Evolutionary conservation across 2,329 filamentous ascomycete species (phyloP), one percentile per base, ranked within the genome.

Genomic region (Hypomyces rosellus): DNA sequence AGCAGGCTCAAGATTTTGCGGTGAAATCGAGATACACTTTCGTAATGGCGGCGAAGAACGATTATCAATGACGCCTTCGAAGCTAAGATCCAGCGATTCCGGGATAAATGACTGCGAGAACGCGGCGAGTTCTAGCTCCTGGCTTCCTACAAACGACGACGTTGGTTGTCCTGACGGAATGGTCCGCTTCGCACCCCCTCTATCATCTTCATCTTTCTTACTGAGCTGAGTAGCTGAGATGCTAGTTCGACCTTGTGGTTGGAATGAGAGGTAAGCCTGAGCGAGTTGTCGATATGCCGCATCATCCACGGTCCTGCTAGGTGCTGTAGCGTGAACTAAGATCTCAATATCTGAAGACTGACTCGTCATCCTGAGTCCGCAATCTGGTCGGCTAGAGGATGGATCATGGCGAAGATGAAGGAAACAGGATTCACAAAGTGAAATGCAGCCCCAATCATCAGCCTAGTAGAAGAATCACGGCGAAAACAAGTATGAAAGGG

Each of bases 311-410:
- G 69, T 65, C 37, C 63, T 71, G 57, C 75, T 74, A 6, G 77
- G 75, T 30, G 78, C 79, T 11, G 74, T 63, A 49, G 79, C 71
- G 60, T 82, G 79, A 46, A 81, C 72, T 41, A 82, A 68, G 41
- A 82, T 77, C 64, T 82, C 78, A 46, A 72, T 67, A 52, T 74
- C 65, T 15, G 52, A 40, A 20, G 53, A 46, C 51, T 54, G 60
- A 13, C 22, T 22, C 25, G 48, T 48, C 51, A 53, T 53, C 45
- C 39, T 36, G 13, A 34, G 34, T n/a, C 15, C 12, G 14, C 33
- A 22, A 6, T 34, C 22, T 22, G 43, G n/a, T 4, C 40, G 38
- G 18, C 42, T 34, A 38, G 15, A 38, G 5, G 18, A 42, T 22
- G 36, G 46, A 34, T 6, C 50, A 46, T 49, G 47, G 33, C 46